Evolutionary conservation across 2,329 filamentous ascomycete species (phyloP).

Genomic region (Phaeoacremonium minimum): DNA sequence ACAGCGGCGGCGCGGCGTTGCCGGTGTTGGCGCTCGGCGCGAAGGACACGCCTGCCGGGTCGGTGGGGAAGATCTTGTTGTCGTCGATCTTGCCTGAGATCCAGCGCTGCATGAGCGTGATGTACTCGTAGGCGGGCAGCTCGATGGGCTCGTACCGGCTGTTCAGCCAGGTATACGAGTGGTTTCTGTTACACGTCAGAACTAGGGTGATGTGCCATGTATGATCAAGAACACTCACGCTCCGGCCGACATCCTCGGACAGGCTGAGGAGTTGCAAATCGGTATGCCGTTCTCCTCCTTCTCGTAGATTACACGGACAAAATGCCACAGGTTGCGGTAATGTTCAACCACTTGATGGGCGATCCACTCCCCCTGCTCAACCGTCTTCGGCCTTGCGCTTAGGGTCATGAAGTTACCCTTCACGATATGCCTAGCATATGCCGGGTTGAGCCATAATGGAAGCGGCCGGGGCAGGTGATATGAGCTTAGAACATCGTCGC

Average conservation of each 20-base stretch:
- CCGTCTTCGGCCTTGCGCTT: conserved; percentile 76
- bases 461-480: conserved; percentile 30
- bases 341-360: conserved; percentile 86
- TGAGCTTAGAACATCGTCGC: conserved; percentile 22
- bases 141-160: conserved; percentile 71
- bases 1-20: conserved; percentile 37
- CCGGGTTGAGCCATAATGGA: conserved; percentile 62
- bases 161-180: conserved; percentile 84
- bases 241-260: conserved; percentile 82
- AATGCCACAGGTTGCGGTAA: conserved; percentile 74
- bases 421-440: conserved; percentile 71
- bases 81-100: conserved; percentile 81
- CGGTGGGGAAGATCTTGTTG: conserved; percentile 72
- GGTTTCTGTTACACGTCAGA: conserved; percentile 44
- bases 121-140: conserved; percentile 77
- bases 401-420: conserved; percentile 90
- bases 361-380: conserved; percentile 83
- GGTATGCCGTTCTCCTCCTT: conserved; percentile 64
- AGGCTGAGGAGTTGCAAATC: conserved; percentile 73
- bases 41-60: conserved; percentile 55
- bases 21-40: conserved; percentile 45
- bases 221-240: no score
- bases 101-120: conserved; percentile 82
- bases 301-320: conserved; percentile 75
- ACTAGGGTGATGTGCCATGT: no score